Evolutionary conservation across 768 basidiomycete species (phyloP), one percentile per base, ranked within the genome.

Genomic region (Suillus decipiens): DNA sequence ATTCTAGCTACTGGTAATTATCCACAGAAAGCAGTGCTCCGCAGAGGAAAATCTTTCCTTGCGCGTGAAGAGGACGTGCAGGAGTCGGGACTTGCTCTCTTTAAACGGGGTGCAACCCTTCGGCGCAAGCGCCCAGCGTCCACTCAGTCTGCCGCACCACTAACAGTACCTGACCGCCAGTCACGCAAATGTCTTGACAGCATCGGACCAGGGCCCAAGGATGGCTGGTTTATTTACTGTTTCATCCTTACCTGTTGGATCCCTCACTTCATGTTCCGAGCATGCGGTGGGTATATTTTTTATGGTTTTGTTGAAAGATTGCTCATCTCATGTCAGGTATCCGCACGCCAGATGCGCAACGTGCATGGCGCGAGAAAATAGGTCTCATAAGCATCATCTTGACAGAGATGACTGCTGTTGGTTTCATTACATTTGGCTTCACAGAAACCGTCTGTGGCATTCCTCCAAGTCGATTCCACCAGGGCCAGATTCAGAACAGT

Each of bases 341-440:
- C 67, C 84, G 85, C 61, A 96, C 89, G 34, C 90, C 93, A 0
- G 97, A 99, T 67, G 91, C 90, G 68, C 95, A 97, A 74, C 87
- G 95, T 56, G 97, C 97, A 48, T 99, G 96, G 96, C 84, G 97
- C 66, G 97, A 99, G 78, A 99, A 99, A 80, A 94, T 98, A 77
- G 97, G 96, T 9, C 84, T 99, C 31, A 80, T 99, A 56, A 80
- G 82, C 67, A 82, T 98, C 75, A 93, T 96, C 71, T 73, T 84
- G 17, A 5, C 76, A n/a, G 84, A 95, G 66, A 97, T 99, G 96
- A 91, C 92, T 19, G 86, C 81, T 60, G 97, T 99, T 70, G 97
- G 96, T 72, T 99, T 94, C 86, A 82, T 99, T 73, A 99, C 97
- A 12, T 99, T 99, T 78, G 97, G 97, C 9, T 99, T 99, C 81